Evolutionary conservation across 768 basidiomycete species (phyloP).

Genomic region (Trametes villosa): DNA sequence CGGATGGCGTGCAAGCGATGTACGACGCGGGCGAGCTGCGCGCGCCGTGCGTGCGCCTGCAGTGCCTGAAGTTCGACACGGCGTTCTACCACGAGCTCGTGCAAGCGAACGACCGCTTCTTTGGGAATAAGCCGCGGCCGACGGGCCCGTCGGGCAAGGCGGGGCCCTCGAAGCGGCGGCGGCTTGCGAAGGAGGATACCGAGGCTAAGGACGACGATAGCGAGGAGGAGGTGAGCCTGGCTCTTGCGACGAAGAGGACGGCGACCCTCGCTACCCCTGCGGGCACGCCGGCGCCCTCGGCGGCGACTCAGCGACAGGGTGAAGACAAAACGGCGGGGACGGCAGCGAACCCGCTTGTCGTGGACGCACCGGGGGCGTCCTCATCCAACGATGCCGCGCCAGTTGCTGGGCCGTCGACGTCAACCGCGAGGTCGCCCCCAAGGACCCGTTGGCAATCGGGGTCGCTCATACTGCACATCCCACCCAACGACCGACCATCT

Average conservation of each 20-base stretch:
- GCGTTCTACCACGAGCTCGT: conserved; percentile 36
- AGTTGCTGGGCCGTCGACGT: neutral
- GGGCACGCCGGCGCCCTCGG: neutral
- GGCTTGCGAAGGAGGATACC: neutral
- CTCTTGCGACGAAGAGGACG: neutral
- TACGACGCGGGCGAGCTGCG: conserved; percentile 48
- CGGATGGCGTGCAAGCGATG: conserved; percentile 41
- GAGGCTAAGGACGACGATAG: neutral
- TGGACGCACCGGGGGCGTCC: neutral
- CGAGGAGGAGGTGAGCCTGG: conserved; percentile 8
- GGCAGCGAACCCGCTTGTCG: no score
- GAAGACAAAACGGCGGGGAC: no score
- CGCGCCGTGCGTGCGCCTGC: conserved; percentile 54
- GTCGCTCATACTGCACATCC: conserved; percentile 10
- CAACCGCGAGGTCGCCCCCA: conserved; percentile 2
- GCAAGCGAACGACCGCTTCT: conserved; percentile 19
- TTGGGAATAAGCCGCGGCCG: conserved; percentile 11
- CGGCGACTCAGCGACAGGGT: no score
- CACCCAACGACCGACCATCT: neutral
- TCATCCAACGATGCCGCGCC: no score
- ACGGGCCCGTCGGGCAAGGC: neutral
- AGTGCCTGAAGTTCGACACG: conserved; percentile 50
- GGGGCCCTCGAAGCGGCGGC: conserved; percentile 7
- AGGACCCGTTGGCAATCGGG: neutral
- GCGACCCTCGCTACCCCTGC: neutral